Conservation (phyloP, 805 yeast genomes). For the Danielozyma ontarioensis region DNA sequence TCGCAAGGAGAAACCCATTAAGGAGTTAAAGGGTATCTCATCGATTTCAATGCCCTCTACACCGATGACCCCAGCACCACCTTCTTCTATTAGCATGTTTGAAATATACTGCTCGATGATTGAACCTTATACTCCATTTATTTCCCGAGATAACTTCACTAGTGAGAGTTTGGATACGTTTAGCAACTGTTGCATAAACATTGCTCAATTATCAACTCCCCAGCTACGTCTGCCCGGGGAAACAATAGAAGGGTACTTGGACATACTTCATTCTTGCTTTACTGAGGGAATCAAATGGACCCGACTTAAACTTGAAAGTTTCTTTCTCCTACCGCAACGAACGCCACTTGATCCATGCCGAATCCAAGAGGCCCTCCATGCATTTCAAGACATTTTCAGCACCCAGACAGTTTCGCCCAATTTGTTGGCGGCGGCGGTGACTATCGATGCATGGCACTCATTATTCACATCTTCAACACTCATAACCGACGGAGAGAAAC, state of each 20-base stretch:
- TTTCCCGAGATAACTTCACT: slow-evolving; percentile 8
- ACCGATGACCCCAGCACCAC: background rate
- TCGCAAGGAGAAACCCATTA: background rate
- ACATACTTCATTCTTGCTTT: slow-evolving; percentile 1
- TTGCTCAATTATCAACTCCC: slow-evolving; percentile 4
- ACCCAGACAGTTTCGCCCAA: slow-evolving; percentile 3
- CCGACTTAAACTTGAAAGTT: slow-evolving; percentile 8
- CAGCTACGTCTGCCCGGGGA: no score
- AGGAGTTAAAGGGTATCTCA: no score
- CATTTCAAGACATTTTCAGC: slow-evolving; percentile 8
- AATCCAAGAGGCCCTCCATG: slow-evolving; percentile 5
- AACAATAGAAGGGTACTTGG: no score
- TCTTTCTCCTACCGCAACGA: slow-evolving; percentile 13
- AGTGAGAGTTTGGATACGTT: slow-evolving; percentile 7
- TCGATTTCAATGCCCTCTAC: no score
- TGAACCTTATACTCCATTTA: slow-evolving; percentile 15
- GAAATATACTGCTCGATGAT: slow-evolving; percentile 7
- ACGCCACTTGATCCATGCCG: no score
- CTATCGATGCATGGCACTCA: slow-evolving; percentile 14
- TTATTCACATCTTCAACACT: slow-evolving; percentile 3
- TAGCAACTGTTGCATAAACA: slow-evolving; percentile 13
- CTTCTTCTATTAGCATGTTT: background rate
- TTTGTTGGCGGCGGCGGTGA: slow-evolving; percentile 11
- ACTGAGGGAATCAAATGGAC: slow-evolving; percentile 9
- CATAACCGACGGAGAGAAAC: background rate